Conservation (phyloP, 331 rosid species). For the Saraca asoca region DNA sequence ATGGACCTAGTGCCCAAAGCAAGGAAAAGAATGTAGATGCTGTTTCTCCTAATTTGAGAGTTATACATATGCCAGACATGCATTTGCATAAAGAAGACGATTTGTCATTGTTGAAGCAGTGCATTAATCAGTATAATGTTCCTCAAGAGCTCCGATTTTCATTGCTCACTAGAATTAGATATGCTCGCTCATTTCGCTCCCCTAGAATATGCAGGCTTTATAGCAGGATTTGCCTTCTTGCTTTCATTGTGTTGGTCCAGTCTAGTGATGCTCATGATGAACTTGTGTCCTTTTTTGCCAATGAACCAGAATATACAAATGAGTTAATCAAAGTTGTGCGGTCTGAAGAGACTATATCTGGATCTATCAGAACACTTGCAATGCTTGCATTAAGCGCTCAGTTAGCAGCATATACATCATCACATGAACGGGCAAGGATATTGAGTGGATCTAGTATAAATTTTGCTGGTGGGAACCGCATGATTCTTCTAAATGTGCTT, state of each 20-base stretch:
- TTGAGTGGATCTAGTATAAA: constrained; percentile 87
- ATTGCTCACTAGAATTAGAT: constrained; percentile 87
- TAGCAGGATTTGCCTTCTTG: constrained; percentile 91
- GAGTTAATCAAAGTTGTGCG: constrained; percentile 92
- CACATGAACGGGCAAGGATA: constrained; percentile 93
- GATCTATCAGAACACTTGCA: constrained; percentile 89
- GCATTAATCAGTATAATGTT: constrained; percentile 71
- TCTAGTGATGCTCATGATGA: constrained; percentile 95
- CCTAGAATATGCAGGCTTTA: constrained; percentile 81
- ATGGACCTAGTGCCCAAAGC: constrained; percentile 56
- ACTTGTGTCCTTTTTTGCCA: constrained; percentile 91
- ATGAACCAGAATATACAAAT: constrained; percentile 95
- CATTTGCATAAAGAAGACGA: constrained; percentile 83
- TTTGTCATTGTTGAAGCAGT: constrained; percentile 71
- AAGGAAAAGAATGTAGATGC: constrained; percentile 48
- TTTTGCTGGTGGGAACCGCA: constrained; percentile 92
- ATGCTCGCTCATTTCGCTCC: constrained; percentile 87
- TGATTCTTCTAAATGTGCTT: constrained; percentile 92
- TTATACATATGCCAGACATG: constrained; percentile 82
- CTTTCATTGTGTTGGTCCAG: constrained; percentile 91
- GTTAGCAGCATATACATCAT: constrained; percentile 92
- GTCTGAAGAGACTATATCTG: constrained; percentile 82
- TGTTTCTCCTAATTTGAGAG: constrained; percentile 56
- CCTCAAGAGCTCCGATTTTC: constrained; percentile 83
- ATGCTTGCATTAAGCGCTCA: constrained; percentile 99